These are phyloP conservation scores for Acacia pycnantha DNA, from an alignment of 331 rosid genomes.

Conservation along the genomic window DNA sequence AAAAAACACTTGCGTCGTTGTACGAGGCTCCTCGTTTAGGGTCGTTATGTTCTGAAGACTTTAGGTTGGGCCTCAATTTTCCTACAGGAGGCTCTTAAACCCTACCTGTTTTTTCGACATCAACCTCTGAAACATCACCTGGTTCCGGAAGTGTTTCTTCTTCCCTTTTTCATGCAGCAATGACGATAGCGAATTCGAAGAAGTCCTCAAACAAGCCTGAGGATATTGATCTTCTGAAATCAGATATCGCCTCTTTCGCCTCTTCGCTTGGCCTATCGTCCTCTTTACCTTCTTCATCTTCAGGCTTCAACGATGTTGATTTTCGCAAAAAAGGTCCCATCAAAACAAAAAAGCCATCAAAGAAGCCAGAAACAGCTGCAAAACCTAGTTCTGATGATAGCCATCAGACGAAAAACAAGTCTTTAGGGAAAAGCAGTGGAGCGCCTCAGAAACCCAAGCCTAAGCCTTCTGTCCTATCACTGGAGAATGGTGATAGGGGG, in stretches of 20 bases:
- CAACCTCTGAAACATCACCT: background rate
- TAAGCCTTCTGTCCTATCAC: constrained; percentile 59
- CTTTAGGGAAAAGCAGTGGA: constrained; percentile 17
- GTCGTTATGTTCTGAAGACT: background rate
- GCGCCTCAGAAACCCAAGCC: constrained; percentile 47
- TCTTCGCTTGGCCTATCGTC: constrained; percentile 75
- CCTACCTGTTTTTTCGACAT: constrained; percentile 27
- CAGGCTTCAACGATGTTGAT: constrained; percentile 91
- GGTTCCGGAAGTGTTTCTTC: background rate
- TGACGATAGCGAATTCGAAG: constrained; percentile 52
- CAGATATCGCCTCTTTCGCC: constrained; percentile 83
- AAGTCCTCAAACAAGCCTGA: constrained; percentile 39
- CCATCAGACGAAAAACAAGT: constrained; percentile 27
- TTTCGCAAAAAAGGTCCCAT: constrained; percentile 58
- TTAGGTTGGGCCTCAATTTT: background rate
- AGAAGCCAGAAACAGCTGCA: constrained; percentile 32
- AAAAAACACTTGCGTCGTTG: too few species aligned
- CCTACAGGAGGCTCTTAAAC: background rate
- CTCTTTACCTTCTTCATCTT: constrained; percentile 57
- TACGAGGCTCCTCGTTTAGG: background rate
- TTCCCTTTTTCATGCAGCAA: constrained; percentile 33
- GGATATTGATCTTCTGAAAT: constrained; percentile 52
- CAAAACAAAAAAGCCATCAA: constrained; percentile 37
- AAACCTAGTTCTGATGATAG: constrained; percentile 9
- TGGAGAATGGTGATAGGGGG: constrained; percentile 44